Base-by-base conservation (phyloP, 2,329 filamentous ascomycete species). In the Aspergillus alliaceus region DNA sequence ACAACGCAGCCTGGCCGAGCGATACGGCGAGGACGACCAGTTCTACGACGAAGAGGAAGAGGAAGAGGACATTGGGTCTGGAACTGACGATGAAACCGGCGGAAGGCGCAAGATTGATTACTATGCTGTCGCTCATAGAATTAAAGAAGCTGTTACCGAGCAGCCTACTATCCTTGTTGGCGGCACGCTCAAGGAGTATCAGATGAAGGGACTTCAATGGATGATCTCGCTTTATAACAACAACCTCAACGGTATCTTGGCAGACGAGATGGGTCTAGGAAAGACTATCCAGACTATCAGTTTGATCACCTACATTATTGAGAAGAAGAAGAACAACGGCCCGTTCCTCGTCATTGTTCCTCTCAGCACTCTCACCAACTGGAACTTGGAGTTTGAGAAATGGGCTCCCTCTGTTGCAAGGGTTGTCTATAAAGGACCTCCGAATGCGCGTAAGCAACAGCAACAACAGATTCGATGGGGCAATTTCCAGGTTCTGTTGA, bases 151-250 rank as follows among this genome's bases (percentile, higher is more conserved):
- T 63, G 89, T 99, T 66, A 89, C 85, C 1, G 82, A 83, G 59
- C 95, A 99, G 71, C 91, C 95, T 6, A 77, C 78, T 53, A 96
- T 96, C 42, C 84, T 99, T 59, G 91, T 98, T 61, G 95, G 95
- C 72, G 95, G 95, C 71, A 90, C 82, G 11, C 82, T 99, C 64
- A 99, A 99, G 76, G 95, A 99, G 74, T 99, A 99, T 77, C 95
- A 99, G 78, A 66, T 99, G 77, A 98, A 97, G 86, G 95, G 95
- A 84, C 80, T 99, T 48, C 93, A 99, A 75, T 99, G 95, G 95
- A 99, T 99, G 95, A 88, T 99, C 59, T 99, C 95, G 14, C 84
- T 99, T 14, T 99, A 98, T 84, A 99, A 99, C 87, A 99, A 99
- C 82, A 99, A 97, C 77, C 85, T 99, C 64, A 99, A 99, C 75